phyloP scores from a whole-genome alignment of 805 yeast genomes.

The Jamesozyma lodderae region DNA sequence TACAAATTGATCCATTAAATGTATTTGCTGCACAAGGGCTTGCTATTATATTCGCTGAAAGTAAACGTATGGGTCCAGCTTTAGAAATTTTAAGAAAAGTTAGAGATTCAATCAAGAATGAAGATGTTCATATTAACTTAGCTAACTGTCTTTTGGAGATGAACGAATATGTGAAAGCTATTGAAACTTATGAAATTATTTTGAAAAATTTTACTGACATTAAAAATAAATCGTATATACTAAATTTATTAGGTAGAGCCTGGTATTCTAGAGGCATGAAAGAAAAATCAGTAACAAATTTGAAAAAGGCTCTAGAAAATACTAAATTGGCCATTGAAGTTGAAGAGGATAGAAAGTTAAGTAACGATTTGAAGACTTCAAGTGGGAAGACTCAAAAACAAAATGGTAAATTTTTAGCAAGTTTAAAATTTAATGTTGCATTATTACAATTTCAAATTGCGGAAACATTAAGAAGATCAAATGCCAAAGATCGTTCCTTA shows the following conservation, averaged over 20 bases:
- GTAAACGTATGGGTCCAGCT: conserved; percentile 63
- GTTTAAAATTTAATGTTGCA: conserved; percentile 70
- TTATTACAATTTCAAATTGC: conserved; percentile 81
- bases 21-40: conserved; percentile 97
- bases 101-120: conserved; percentile 80
- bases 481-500: conserved; percentile 49
- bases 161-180: conserved; percentile 74
- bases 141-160: conserved; percentile 83
- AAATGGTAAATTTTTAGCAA: conserved; percentile 33
- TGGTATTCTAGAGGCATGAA: conserved; percentile 73
- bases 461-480: conserved; percentile 60
- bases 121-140: conserved; percentile 71
- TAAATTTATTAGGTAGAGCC: conserved; percentile 73
- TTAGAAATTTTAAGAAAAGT: conserved; percentile 80
- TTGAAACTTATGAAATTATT: conserved; percentile 82
- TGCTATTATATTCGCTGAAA: conserved; percentile 86
- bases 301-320: conserved; percentile 53
- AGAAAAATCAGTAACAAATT: conserved; percentile 56
- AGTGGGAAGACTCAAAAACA: conserved; percentile 12
- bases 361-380: conserved; percentile 6
- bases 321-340: conserved; percentile 47
- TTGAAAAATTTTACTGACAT: conserved; percentile 46
- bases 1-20: conserved; percentile 72
- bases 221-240: conserved; percentile 53
- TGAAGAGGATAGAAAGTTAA: conserved; percentile 7